A percentile compares a stretch with the other conserved stretches of the same genome.
phyloP scores from a whole-genome alignment of 2,329 filamentous ascomycete genomes.

The Fusarium foetens region DNA sequence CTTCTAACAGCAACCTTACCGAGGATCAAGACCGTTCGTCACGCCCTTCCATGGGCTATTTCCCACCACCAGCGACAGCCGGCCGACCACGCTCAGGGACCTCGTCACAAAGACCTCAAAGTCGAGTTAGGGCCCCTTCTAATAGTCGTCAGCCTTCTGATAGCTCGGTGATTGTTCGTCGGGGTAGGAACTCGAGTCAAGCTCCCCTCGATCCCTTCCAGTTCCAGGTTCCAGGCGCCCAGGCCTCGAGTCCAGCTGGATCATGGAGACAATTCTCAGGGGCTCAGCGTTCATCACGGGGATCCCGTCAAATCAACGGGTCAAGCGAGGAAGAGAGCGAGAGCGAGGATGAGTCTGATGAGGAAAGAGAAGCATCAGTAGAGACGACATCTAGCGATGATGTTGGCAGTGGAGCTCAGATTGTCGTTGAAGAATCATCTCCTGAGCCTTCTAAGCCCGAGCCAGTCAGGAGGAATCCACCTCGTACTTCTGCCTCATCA shows the following conservation, averaged over 20 bases:
- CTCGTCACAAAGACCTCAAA: slow-evolving; percentile 52
- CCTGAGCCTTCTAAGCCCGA: slow-evolving; percentile 43
- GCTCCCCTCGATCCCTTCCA: slow-evolving; percentile 59
- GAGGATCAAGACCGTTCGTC: slow-evolving; percentile 50
- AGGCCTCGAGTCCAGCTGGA: slow-evolving; percentile 48
- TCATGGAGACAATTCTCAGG: slow-evolving; percentile 53
- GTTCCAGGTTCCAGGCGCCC: slow-evolving; percentile 61
- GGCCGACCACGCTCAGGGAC: slow-evolving; percentile 55
- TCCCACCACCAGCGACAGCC: slow-evolving; percentile 57
- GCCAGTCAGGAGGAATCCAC: slow-evolving; percentile 52
- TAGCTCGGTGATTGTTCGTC: slow-evolving; percentile 48
- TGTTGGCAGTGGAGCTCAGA: slow-evolving; percentile 50
- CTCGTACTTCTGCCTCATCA: slow-evolving; percentile 42
- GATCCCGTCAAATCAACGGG: slow-evolving; percentile 45
- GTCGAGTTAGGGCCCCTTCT: slow-evolving; percentile 47
- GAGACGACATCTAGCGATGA: slow-evolving; percentile 53
- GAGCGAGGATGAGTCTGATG: slow-evolving; percentile 42
- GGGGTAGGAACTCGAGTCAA: slow-evolving; percentile 47
- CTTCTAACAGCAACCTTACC: slow-evolving; percentile 50
- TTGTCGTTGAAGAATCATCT: slow-evolving; percentile 48
- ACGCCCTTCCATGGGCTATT: slow-evolving; percentile 63
- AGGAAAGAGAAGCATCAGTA: slow-evolving; percentile 44
- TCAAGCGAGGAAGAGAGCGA: slow-evolving; percentile 51
- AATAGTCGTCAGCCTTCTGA: slow-evolving; percentile 59
- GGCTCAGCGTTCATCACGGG: slow-evolving; percentile 43